A percentile compares a stretch with the other conserved stretches of the same genome.
These are phyloP conservation scores for Alternaria sp. DNA, from an alignment of 2,329 filamentous ascomycete genomes.

Conservation along the genomic window DNA sequence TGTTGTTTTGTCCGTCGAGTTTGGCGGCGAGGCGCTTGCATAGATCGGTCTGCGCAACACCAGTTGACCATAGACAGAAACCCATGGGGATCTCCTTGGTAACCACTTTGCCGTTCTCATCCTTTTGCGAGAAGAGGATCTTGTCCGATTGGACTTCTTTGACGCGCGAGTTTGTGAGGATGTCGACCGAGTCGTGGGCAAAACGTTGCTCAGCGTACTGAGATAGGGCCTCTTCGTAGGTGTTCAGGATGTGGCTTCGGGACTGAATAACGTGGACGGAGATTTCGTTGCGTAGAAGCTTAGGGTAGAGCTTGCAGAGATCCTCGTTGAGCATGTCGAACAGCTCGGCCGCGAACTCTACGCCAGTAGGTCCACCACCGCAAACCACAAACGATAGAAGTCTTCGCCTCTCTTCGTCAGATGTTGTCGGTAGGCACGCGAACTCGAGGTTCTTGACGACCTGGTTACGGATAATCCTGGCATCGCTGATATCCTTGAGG, in stretches of 20 bases:
- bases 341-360: conserved; percentile 96
- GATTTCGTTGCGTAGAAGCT: conserved; percentile 92
- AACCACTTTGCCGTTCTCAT: conserved; percentile 73
- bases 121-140: conserved; percentile 87
- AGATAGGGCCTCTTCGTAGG: conserved; percentile 93
- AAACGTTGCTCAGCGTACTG: conserved; percentile 92
- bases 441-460: conserved; percentile 89
- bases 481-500: conserved; percentile 93
- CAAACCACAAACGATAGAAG: conserved; percentile 95
- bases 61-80: conserved; percentile 97
- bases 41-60: conserved; percentile 84
- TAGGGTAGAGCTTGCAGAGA: conserved; percentile 75
- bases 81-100: conserved; percentile 94
- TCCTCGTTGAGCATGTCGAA: conserved; percentile 98
- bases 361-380: conserved; percentile 93
- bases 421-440: conserved; percentile 90
- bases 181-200: conserved; percentile 86
- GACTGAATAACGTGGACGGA: conserved; percentile 98
- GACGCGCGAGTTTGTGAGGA: conserved; percentile 91
- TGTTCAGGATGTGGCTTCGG: conserved; percentile 93
- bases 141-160: conserved; percentile 84
- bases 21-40: conserved; percentile 78
- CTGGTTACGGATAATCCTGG: conserved; percentile 84
- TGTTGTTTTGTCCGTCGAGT: conserved; percentile 81
- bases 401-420: conserved; percentile 83